Evolutionary conservation across 2,329 filamentous ascomycete genomes (phyloP).

Genomic region (Dissoconium aciculare): DNA sequence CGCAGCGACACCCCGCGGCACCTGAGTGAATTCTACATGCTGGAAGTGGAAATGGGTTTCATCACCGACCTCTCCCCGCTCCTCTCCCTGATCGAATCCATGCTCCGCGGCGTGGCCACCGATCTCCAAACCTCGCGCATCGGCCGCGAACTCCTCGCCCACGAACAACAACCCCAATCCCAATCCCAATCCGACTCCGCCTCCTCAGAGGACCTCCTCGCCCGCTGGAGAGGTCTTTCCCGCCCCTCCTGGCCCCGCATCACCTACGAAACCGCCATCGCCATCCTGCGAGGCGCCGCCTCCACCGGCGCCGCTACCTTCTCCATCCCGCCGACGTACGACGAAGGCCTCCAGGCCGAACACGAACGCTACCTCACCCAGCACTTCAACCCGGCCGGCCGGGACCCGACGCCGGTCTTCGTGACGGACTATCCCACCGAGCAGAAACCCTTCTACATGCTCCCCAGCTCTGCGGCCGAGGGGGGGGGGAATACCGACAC

Average conservation of each 20-base stretch:
- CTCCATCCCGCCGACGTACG: slow-evolving; percentile 53
- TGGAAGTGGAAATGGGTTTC: slow-evolving; percentile 82
- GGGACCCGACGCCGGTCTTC: slow-evolving; percentile 52
- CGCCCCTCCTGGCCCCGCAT: slow-evolving; percentile 71
- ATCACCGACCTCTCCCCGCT: slow-evolving; percentile 52
- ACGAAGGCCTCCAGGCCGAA: slow-evolving; percentile 66
- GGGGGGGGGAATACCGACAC: slow-evolving; percentile 32
- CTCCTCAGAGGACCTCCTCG: slow-evolving; percentile 36
- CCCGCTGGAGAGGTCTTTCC: slow-evolving; percentile 57
- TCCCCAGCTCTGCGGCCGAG: slow-evolving; percentile 31
- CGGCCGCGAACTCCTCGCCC: slow-evolving; percentile 40
- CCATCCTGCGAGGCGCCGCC: slow-evolving; percentile 43
- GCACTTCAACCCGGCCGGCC: slow-evolving; percentile 38
- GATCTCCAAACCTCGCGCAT: slow-evolving; percentile 36
- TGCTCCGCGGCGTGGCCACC: slow-evolving; percentile 48
- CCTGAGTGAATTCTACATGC: slow-evolving; percentile 96
- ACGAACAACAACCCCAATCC: slow-evolving; percentile 9
- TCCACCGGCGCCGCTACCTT: slow-evolving; percentile 38
- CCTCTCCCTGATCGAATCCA: slow-evolving; percentile 65
- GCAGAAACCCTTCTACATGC: slow-evolving; percentile 89
- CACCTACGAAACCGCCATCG: slow-evolving; percentile 66
- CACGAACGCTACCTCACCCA: slow-evolving; percentile 81
- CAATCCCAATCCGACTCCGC: slow-evolving; percentile 16
- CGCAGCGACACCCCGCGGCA: slow-evolving; percentile 86
- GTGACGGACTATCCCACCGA: slow-evolving; percentile 81